Base-by-base conservation (phyloP, 2,329 filamentous ascomycete genomes). In the Cladosporium sp. region DNA sequence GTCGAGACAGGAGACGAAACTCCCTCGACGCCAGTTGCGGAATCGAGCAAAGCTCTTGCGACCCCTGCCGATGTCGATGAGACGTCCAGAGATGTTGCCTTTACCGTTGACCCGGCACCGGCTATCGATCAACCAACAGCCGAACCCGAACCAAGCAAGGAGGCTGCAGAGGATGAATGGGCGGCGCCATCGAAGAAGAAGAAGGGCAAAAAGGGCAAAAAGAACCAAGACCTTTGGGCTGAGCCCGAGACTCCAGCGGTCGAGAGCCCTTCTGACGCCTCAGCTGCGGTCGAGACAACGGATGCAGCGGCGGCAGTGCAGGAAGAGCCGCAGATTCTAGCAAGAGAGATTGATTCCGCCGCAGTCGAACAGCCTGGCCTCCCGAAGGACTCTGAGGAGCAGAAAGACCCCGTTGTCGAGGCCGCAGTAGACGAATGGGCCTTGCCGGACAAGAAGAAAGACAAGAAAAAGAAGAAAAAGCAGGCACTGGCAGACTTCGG, bases 381-480 rank as follows among this genome's bases (percentile, higher is more conserved):
- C 8, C 8, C 8, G 9, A 15, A 15, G 39, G 11, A 19, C 3
- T 24, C 15, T 1, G 17, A 41, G 8, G 13, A 11, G 20, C 12
- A 13, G 15, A 27, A n/a, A 11, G 39, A 41, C 13, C 13, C 20
- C 6, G 39, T 13, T 24, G 27, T 24, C 19, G 24, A 34, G 27
- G 8, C 27, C 4, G 27, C 15, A 18, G 9, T 8, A 11, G 42
- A 22, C 11, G 42, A 32, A 34, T 32, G 42, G 30, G 42, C n/a
- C 4, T 4, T 34, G 9, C 42, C 17, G 17, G 22, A 27, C 15
- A 40, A 36, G 5, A 59, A 58, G 27, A 56, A 56, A 27, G 51
- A 20, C 29, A 65, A 68, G 55, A 68, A 66, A 50, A 52, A 45
- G 15, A 65, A 66, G 47, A 57, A 54, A 19, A 37, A 34, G 17